These are phyloP conservation scores for Phytophthora lateralis DNA, from an alignment of 352 stramenopile genomes.

Conservation along the genomic window DNA sequence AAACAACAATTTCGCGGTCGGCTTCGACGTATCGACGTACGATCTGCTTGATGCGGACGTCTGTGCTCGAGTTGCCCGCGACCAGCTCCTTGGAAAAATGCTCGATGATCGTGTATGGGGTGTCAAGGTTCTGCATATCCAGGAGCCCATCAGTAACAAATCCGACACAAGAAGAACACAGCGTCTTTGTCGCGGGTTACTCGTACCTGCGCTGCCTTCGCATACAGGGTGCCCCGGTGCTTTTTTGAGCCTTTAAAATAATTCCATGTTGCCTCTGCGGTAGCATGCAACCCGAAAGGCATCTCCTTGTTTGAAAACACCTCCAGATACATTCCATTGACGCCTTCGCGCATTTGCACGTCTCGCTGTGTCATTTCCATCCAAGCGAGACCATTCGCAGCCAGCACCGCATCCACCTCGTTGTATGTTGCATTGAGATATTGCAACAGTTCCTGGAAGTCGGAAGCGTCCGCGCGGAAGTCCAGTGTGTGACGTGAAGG, in stretches of 20 bases:
- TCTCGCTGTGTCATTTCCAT: slow-evolving; percentile 37
- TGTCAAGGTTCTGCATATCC: slow-evolving; percentile 29
- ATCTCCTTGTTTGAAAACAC: slow-evolving; percentile 39
- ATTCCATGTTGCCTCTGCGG: slow-evolving; percentile 37
- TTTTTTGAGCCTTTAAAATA: slow-evolving; percentile 46
- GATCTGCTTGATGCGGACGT: slow-evolving; percentile 65
- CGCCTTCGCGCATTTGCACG: slow-evolving; percentile 30
- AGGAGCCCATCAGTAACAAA: background rate
- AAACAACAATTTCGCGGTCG: slow-evolving; percentile 66
- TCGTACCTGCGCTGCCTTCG: slow-evolving; percentile 37
- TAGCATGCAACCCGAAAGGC: slow-evolving; percentile 32
- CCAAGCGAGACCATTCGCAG: slow-evolving; percentile 29
- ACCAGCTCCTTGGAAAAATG: slow-evolving; percentile 64
- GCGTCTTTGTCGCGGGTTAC: background rate
- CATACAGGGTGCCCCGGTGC: slow-evolving; percentile 38
- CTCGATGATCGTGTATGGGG: slow-evolving; percentile 62
- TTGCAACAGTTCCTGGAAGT: slow-evolving; percentile 31
- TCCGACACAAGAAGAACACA: background rate
- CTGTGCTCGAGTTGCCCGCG: slow-evolving; percentile 49
- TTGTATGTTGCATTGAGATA: slow-evolving; percentile 31
- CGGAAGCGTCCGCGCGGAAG: slow-evolving; percentile 23
- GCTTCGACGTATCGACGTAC: slow-evolving; percentile 63
- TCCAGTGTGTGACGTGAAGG: slow-evolving; percentile 20
- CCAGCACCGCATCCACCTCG: slow-evolving; percentile 32
- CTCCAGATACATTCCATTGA: slow-evolving; percentile 35